Percentiles rank a stretch among this genome's conserved stretches.
Evolutionary conservation across 1,139 yeast genomes (phyloP).

Genomic region (Groenewaldozyma auringiensis): DNA sequence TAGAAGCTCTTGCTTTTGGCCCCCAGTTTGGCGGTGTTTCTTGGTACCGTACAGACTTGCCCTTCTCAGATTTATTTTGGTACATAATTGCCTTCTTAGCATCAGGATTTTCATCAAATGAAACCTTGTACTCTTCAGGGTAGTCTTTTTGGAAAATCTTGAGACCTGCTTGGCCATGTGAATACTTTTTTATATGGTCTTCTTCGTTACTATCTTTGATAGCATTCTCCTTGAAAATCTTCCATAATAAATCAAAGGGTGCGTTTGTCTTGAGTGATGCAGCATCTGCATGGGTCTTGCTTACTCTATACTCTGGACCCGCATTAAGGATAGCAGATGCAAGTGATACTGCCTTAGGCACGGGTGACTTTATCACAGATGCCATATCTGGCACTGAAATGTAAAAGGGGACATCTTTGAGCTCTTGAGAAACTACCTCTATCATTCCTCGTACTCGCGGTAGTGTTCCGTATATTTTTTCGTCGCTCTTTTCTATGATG

Average conservation of each 20-base stretch:
- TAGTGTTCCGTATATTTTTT: constrained; percentile 60
- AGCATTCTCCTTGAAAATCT: constrained; percentile 42
- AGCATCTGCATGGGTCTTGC: constrained; percentile 82
- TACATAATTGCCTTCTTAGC: constrained; percentile 21
- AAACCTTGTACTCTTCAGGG: constrained; percentile 25
- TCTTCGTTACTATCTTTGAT: constrained; percentile 29
- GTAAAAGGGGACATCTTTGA: constrained; percentile 61
- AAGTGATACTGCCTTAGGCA: constrained; percentile 68
- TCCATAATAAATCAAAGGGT: constrained; percentile 72
- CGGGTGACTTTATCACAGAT: constrained; percentile 69
- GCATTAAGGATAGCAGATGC: constrained; percentile 79
- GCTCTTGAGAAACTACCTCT: constrained; percentile 68
- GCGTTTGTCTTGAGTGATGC: constrained; percentile 87
- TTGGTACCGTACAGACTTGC: constrained; percentile 65
- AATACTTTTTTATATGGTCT: not conserved
- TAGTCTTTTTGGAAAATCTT: constrained; percentile 42
- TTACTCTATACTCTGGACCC: constrained; percentile 55
- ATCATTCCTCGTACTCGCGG: constrained; percentile 90
- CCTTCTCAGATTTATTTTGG: not conserved
- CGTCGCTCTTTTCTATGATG: constrained; percentile 43
- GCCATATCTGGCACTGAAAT: constrained; percentile 73
- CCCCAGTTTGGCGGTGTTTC: constrained; percentile 98
- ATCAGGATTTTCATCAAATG: constrained; percentile 46
- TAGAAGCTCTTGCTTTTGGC: constrained; percentile 50
- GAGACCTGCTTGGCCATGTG: constrained; percentile 51